Percentiles rank a stretch among this genome's conserved stretches.
Evolutionary conservation across 345 rosid species (phyloP).

Genomic region (Salix koriyanagi): DNA sequence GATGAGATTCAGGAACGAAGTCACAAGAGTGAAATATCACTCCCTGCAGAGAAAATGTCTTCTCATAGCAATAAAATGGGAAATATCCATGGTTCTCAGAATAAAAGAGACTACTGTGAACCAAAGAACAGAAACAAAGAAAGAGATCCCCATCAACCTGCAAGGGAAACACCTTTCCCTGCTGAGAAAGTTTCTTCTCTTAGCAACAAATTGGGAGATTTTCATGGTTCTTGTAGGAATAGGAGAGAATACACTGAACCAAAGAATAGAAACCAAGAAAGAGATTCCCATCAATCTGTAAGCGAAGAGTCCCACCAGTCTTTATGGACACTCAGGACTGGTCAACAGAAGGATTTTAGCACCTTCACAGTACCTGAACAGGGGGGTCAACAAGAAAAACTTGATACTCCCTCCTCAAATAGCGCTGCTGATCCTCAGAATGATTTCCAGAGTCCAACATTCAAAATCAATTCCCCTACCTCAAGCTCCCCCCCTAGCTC

Average conservation of each 20-base stretch:
- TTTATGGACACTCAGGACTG: slow-evolving; percentile 9
- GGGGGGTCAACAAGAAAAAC: slow-evolving; percentile 33
- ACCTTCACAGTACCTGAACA: slow-evolving; percentile 26
- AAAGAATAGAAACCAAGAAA: slow-evolving; percentile 27
- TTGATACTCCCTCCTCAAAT: slow-evolving; percentile 25
- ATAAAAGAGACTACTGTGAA: slow-evolving; percentile 19
- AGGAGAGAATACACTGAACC: slow-evolving; percentile 16
- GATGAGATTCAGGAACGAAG: slow-evolving; percentile 35
- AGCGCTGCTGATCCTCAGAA: slow-evolving; percentile 33
- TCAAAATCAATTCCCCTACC: slow-evolving; percentile 42
- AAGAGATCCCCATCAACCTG: slow-evolving; percentile 28
- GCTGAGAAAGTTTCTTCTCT: slow-evolving; percentile 46
- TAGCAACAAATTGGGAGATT: slow-evolving; percentile 30
- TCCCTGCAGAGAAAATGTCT: slow-evolving; percentile 45
- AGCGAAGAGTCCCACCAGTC: slow-evolving; percentile 4
- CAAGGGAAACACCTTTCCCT: slow-evolving; percentile 27
- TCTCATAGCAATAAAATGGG: slow-evolving; percentile 34
- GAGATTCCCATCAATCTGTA: slow-evolving; percentile 20
- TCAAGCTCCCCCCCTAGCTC: slow-evolving; percentile 39
- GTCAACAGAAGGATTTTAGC: slow-evolving; percentile 29
- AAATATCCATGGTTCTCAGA: slow-evolving; percentile 26
- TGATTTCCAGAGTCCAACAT: slow-evolving; percentile 60
- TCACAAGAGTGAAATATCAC: slow-evolving; percentile 31
- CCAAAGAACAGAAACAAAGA: slow-evolving; percentile 28
- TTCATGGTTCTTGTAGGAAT: slow-evolving; percentile 26